Evolutionary conservation across 805 yeast genomes (phyloP), one percentile per base, ranked within the genome.

Genomic region (Nakazawaea anatomiae): DNA sequence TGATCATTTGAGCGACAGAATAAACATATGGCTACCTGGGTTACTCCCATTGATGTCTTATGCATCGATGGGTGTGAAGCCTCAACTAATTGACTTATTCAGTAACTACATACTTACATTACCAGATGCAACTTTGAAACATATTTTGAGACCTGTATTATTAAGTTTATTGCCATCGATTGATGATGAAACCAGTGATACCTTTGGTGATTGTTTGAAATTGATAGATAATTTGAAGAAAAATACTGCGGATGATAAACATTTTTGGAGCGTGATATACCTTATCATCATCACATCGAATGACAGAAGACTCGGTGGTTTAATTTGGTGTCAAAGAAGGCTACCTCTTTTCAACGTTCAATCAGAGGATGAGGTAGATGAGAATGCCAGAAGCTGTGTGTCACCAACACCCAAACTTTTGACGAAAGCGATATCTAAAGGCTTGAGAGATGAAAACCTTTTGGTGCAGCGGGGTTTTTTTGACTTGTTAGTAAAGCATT

Each of bases 131-230:
- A 65, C 73, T 0, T 65, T 91, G 51, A 73, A 81, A 50, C 67
- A 76, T 28, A 65, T 89, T 14, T 69, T 87, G 35, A 82, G 80
- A 52, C 90, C 97, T 0, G 60, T 92, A 6, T 66, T 92, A 5
- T 72, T 90, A 46, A 79, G 92, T 54, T 72, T 91, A 35, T 66
- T 92, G 3, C 90, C 96, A 0, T 96, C 96, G 0, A 77, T 94
- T 47, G 99, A 94, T 59, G 98, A 94, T 59, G 96, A 91, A 57
- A 80, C 91, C 40, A 82, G 91, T 25, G 99, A 94, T 59, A 83
- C 83, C 34, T 92, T 86, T 61, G 74, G 72, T 11, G 77, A 83
- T 1, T 76, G 83, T 1, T 55, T 89, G 49, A 69, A 69, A 0
- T 61, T 92, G 41, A 71, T 92, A 38, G 90, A 83, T 44, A 63